A percentile compares a stretch with the other conserved stretches of the same genome.
phyloP scores from a whole-genome alignment of 805 yeast species.

The Schwanniomyces vanrijiae region DNA sequence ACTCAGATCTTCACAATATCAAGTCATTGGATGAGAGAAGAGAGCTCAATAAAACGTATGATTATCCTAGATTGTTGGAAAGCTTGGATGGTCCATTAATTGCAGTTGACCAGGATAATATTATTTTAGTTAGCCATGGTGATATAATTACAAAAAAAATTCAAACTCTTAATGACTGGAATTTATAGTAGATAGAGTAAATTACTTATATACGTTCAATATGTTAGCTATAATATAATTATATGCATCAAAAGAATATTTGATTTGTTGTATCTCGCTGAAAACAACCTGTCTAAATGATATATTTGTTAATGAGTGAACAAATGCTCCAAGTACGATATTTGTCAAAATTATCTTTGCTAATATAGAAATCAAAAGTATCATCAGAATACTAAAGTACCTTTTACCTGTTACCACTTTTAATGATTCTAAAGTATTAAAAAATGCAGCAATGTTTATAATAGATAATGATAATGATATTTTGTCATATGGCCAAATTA shows the following conservation, averaged over 20 bases:
- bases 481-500: constrained; percentile 92
- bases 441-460: constrained; percentile 58
- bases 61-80: constrained; percentile 70
- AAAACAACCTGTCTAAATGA: constrained; percentile 6
- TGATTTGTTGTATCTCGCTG: constrained; percentile 10
- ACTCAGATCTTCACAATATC: constrained; percentile 10
- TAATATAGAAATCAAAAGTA: constrained; percentile 15
- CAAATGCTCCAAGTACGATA: constrained; percentile 11
- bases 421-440: constrained; percentile 65
- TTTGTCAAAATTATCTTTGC: constrained; percentile 14
- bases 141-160: constrained; percentile 28
- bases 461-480: constrained; percentile 61
- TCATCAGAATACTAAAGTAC: constrained; percentile 12
- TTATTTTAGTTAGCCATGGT: constrained; percentile 26
- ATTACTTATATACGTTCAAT: not conserved
- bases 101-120: constrained; percentile 55
- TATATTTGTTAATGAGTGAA: constrained; percentile 13
- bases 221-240: constrained; percentile 2
- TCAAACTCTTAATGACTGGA: constrained; percentile 13
- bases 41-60: constrained; percentile 69
- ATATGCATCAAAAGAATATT: not conserved
- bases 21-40: constrained; percentile 77
- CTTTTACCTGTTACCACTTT: constrained; percentile 18
- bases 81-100: constrained; percentile 86
- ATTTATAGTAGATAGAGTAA: not conserved